Evolutionary conservation across 805 yeast species (phyloP).

Genomic region (Candida coquimbonensis): DNA sequence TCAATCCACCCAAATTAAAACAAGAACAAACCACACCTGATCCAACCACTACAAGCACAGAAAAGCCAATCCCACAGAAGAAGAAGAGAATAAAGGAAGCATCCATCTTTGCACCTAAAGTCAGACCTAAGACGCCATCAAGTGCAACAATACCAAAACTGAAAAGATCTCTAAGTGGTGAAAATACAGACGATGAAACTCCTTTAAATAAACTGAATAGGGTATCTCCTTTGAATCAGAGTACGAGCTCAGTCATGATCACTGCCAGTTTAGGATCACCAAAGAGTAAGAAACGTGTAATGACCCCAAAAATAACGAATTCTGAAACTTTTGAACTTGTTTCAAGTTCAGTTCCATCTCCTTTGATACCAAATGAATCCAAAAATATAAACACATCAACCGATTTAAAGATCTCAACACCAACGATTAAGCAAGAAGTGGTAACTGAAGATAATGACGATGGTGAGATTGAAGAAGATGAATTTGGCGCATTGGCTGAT

Average conservation of each 20-base stretch:
- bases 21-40: background rate
- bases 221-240: no score
- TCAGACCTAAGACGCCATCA: constrained; percentile 15
- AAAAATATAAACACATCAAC: no score
- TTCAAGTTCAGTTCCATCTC: background rate
- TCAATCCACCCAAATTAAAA: background rate
- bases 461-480: constrained; percentile 11
- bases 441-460: background rate
- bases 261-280: background rate
- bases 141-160: constrained; percentile 7
- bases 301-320: background rate
- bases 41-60: background rate
- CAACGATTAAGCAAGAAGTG: background rate
- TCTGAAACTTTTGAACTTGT: background rate
- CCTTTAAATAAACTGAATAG: constrained; percentile 3
- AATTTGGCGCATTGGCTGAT: constrained; percentile 18
- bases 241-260: no score
- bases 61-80: constrained; percentile 1
- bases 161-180: background rate
- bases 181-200: constrained; percentile 10
- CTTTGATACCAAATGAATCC: background rate
- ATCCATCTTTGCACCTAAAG: constrained; percentile 21
- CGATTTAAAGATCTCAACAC: constrained; percentile 7
- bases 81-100: constrained; percentile 15
- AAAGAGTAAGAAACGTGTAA: background rate